Percentiles rank a stretch among this genome's conserved stretches.
phyloP scores from a whole-genome alignment of 805 yeast genomes.

The Candida jianshihensis region DNA sequence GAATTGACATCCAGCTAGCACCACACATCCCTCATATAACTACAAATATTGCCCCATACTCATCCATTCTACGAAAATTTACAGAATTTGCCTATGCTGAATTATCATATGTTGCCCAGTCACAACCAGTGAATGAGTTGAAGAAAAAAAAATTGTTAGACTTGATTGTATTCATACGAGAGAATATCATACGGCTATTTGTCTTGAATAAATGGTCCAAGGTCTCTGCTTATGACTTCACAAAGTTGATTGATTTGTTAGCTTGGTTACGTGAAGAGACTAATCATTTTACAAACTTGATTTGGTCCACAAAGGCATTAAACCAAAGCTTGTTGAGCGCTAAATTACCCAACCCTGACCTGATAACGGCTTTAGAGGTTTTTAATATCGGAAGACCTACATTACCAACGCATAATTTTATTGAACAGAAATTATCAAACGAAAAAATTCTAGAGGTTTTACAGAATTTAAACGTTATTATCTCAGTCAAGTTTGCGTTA shows the following conservation, averaged over 20 bases:
- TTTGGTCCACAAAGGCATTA: slow-evolving; percentile 60
- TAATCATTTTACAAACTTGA: slow-evolving; percentile 53
- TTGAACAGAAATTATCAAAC: slow-evolving; percentile 46
- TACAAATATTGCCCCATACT: slow-evolving; percentile 59
- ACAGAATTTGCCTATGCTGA: slow-evolving; percentile 59
- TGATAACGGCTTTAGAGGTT: slow-evolving; percentile 82
- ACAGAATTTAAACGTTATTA: slow-evolving; percentile 59
- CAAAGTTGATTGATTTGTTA: slow-evolving; percentile 73
- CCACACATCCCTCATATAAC: slow-evolving; percentile 60
- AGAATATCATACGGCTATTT: slow-evolving; percentile 77
- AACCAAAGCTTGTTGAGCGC: slow-evolving; percentile 77
- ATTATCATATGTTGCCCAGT: slow-evolving; percentile 52
- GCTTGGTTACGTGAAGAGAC: slow-evolving; percentile 84
- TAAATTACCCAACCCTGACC: slow-evolving; percentile 86
- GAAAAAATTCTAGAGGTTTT: slow-evolving; percentile 53
- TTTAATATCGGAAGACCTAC: slow-evolving; percentile 71
- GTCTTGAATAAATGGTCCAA: slow-evolving; percentile 86
- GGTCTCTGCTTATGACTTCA: slow-evolving; percentile 60
- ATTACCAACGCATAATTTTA: slow-evolving; percentile 55
- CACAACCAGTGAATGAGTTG: slow-evolving; percentile 49
- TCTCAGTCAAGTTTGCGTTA: slow-evolving; percentile 70
- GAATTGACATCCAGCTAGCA: neutral
- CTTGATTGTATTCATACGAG: slow-evolving; percentile 63
- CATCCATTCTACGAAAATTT: slow-evolving; percentile 50
- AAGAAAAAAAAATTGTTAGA: slow-evolving; percentile 67